A percentile compares a stretch with the other conserved stretches of the same genome.
Evolutionary conservation across 495 filamentous ascomycete genomes (phyloP).

Genomic region (Xylaria venustula): DNA sequence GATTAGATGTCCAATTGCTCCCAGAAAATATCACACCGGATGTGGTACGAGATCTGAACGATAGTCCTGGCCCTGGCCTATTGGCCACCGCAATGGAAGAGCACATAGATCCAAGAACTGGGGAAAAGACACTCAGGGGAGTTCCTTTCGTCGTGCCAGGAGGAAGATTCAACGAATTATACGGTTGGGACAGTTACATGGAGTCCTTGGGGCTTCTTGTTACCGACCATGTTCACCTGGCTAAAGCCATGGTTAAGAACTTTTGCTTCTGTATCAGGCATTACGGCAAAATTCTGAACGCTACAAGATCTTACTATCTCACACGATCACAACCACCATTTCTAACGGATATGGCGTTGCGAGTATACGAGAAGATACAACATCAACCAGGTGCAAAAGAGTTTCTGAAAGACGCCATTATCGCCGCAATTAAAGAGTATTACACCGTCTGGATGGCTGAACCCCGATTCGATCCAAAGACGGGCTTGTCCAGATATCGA

Average conservation of each 20-base stretch:
- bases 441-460: constrained; percentile 82
- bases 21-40: constrained; percentile 71
- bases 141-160: constrained; percentile 95
- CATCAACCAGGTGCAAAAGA: constrained; percentile 71
- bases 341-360: constrained; percentile 93
- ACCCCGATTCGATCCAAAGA: constrained; percentile 74
- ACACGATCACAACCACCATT: constrained; percentile 93
- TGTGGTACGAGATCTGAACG: constrained; percentile 68
- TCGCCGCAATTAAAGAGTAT: constrained; percentile 97
- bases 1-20: constrained; percentile 80
- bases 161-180: constrained; percentile 94
- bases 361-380: constrained; percentile 84
- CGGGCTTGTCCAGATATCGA: constrained; percentile 86
- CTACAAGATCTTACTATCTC: constrained; percentile 93
- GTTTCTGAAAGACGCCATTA: constrained; percentile 72
- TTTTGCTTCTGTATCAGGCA: constrained; percentile 98
- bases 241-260: constrained; percentile 89
- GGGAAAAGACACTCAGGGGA: constrained; percentile 66
- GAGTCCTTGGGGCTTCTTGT: constrained; percentile 82
- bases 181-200: constrained; percentile 98
- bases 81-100: constrained; percentile 89
- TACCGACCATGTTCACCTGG: constrained; percentile 77
- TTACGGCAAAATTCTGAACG: constrained; percentile 97
- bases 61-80: constrained; percentile 86
- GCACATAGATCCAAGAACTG: constrained; percentile 59